phyloP scores from a whole-genome alignment of 495 filamentous ascomycete genomes.

The Tuber brumale region DNA sequence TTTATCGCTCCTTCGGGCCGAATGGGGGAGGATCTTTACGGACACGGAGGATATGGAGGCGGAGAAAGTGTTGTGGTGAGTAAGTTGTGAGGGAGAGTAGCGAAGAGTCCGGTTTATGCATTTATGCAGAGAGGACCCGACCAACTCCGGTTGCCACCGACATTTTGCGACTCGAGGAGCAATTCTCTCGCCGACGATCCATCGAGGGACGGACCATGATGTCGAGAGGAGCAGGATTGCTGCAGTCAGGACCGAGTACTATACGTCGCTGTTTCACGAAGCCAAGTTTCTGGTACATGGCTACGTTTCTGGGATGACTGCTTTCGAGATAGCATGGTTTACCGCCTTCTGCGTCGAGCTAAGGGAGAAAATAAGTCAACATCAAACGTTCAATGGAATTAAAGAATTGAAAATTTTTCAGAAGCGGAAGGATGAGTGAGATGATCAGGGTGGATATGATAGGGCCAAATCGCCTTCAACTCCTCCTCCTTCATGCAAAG shows the following conservation, averaged over 20 bases:
- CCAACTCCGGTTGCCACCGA: conserved; percentile 18
- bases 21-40: neutral
- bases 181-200: conserved; percentile 19
- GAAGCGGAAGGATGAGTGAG: neutral
- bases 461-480: neutral
- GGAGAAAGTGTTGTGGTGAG: neutral
- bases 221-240: conserved; percentile 58
- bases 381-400: conserved; percentile 8
- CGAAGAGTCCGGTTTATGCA: neutral
- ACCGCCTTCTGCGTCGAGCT: conserved; percentile 60
- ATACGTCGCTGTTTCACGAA: conserved; percentile 58
- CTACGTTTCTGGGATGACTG: conserved; percentile 58
- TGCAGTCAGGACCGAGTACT: conserved; percentile 51
- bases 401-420: neutral
- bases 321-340: conserved; percentile 66
- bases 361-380: conserved; percentile 23
- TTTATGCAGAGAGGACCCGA: conserved; percentile 1
- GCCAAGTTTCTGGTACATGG: conserved; percentile 63
- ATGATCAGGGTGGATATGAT: neutral
- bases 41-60: neutral
- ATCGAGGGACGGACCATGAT: conserved; percentile 69
- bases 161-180: conserved; percentile 1
- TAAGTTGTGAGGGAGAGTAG: neutral
- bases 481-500: neutral
- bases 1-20: conserved; percentile 13